Evolutionary conservation across 805 yeast species (phyloP), one percentile per base, ranked within the genome.

Genomic region (Scheffersomyces amazonensis): DNA sequence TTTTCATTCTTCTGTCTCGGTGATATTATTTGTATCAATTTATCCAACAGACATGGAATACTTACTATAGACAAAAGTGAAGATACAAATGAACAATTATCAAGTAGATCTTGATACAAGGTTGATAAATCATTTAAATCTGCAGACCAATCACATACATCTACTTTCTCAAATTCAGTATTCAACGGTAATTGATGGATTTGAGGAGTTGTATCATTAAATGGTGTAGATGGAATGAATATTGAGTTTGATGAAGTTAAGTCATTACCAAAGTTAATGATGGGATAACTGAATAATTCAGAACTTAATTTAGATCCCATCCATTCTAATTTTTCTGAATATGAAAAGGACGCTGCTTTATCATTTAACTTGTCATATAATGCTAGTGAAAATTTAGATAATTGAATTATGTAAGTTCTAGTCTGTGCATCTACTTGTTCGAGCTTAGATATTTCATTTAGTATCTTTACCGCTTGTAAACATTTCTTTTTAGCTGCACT

Each of bases 1-100:
- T 48, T 34, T 36, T 57, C 23, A 44, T 63, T 47, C 1, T 60
- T 44, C 3, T 43, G 36, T 39, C 43, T 46, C 6, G 51, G 66
- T 40, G 25, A 49, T 52, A 59, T 58, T 44, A 37, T 50, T 41
- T 35, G 53, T 54, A 32, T 47, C 45, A 35, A 11, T 7, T 16
- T 19, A 5, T 35, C 25, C 5, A 16, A n/a, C 13, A 16, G 16
- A 5, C 6, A 5, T 22, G 34, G 34, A 8, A 29, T 25, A 20
- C 19, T 29, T 0, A 66, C 52, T 1, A 81, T 58, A 1, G 87
- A 75, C 12, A 84, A 61, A 12, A 86, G 50, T 0, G 90, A 69
- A 2, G 89, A 79, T 3, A 87, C 86, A 52, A 87, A 78, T 0
- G 95, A 85, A 58, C 95, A 87, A 56, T 87, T 81, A 7, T 78